Evolutionary conservation across 805 yeast species (phyloP).

Genomic region (Naumovozyma baii): DNA sequence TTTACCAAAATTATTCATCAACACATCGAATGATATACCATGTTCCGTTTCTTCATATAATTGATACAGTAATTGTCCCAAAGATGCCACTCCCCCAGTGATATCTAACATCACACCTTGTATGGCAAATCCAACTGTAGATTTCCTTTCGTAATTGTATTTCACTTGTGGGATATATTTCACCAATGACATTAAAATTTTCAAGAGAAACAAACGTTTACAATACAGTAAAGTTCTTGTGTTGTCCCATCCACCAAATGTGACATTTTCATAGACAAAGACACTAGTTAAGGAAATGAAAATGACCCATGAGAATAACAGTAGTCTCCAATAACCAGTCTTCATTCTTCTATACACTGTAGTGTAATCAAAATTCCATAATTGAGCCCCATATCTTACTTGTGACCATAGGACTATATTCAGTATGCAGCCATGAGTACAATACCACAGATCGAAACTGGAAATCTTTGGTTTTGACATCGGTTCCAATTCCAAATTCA

Average conservation of each 20-base stretch:
- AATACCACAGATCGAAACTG: slow-evolving; percentile 37
- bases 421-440: slow-evolving; percentile 38
- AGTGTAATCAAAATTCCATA: slow-evolving; percentile 30
- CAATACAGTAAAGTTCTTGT: slow-evolving; percentile 17
- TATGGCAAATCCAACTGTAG: slow-evolving; percentile 79
- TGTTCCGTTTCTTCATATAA: slow-evolving; percentile 13
- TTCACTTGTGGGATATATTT: slow-evolving; percentile 73
- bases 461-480: slow-evolving; percentile 33
- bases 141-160: slow-evolving; percentile 67
- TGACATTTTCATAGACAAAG: slow-evolving; percentile 6
- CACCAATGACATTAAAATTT: slow-evolving; percentile 39
- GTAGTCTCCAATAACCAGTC: slow-evolving; percentile 15
- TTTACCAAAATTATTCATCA: slow-evolving; percentile 33
- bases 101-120: slow-evolving; percentile 36
- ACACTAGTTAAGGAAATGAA: slow-evolving; percentile 10
- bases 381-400: slow-evolving; percentile 9
- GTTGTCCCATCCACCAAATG: slow-evolving; percentile 16
- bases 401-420: slow-evolving; percentile 36
- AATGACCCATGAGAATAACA: slow-evolving; percentile 10
- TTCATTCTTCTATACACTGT: slow-evolving; percentile 16
- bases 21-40: slow-evolving; percentile 10
- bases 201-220: slow-evolving; percentile 26
- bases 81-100: slow-evolving; percentile 31
- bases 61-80: slow-evolving; percentile 20
- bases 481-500: slow-evolving; percentile 8